Evolutionary conservation across 1,284 basidiomycete genomes (phyloP).

Genomic region (Athelia psychrophila): DNA sequence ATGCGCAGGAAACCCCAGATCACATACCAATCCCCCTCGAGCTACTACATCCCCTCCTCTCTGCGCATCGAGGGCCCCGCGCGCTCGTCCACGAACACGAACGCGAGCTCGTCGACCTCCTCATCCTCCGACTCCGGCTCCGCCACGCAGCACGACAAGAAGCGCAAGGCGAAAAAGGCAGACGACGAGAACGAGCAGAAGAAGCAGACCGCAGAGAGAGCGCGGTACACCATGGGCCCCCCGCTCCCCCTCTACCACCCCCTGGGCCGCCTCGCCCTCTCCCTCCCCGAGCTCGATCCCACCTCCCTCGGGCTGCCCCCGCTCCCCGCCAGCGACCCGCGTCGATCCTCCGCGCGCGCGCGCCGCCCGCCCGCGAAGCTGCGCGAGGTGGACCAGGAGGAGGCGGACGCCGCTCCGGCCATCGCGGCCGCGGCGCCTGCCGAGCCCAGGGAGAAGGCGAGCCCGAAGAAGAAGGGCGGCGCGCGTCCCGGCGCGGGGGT

Average conservation of each 20-base stretch:
- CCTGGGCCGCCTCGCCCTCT: slow-evolving; percentile 58
- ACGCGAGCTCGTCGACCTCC: slow-evolving; percentile 6
- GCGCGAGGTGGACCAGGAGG: slow-evolving; percentile 43
- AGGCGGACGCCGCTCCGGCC: slow-evolving; percentile 19
- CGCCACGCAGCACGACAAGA: slow-evolving; percentile 5
- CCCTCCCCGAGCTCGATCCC: slow-evolving; percentile 64
- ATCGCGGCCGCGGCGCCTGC: slow-evolving; percentile 29
- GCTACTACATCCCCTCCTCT: slow-evolving; percentile 9
- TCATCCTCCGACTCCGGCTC: slow-evolving; percentile 11
- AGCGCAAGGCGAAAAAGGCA: not conserved
- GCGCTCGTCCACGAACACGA: slow-evolving; percentile 5
- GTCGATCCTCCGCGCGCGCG: slow-evolving; percentile 43
- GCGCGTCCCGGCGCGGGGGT: slow-evolving; percentile 33
- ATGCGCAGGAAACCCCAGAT: slow-evolving; percentile 43
- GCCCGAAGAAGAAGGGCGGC: slow-evolving; percentile 38
- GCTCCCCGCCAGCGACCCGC: slow-evolving; percentile 31
- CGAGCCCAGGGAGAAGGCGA: slow-evolving; percentile 32
- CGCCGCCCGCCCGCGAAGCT: slow-evolving; percentile 51
- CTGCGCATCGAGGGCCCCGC: slow-evolving; percentile 11
- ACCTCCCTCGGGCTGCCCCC: slow-evolving; percentile 49
- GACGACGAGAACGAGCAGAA: not conserved
- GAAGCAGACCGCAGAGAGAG: slow-evolving; percentile 10
- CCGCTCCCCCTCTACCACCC: slow-evolving; percentile 72
- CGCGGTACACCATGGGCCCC: slow-evolving; percentile 29
- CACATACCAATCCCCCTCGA: slow-evolving; percentile 51